Conservation (phyloP, 106 monocot genomes). For the Vanilla planifolia region DNA sequence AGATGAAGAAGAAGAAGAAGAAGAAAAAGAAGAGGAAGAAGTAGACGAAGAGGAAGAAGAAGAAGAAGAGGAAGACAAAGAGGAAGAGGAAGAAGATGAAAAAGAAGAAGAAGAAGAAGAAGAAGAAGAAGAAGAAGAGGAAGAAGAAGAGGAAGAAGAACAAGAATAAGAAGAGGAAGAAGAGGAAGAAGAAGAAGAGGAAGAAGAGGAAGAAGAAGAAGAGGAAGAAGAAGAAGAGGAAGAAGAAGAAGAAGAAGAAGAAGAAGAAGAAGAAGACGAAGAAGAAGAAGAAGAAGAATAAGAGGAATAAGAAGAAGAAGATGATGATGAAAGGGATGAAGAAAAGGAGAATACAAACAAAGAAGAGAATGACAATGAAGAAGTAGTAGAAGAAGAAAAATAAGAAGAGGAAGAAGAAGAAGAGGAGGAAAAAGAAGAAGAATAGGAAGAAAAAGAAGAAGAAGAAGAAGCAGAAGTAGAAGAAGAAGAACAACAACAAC, state of each 20-base stretch:
- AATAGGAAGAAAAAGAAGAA: too few relatives aligned
- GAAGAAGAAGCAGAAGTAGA: too few relatives aligned
- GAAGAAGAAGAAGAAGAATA: too few relatives aligned
- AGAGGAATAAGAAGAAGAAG: too few relatives aligned
- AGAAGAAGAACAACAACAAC: too few relatives aligned
- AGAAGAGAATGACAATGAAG: background rate
- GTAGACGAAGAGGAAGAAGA: too few relatives aligned
- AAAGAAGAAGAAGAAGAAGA: background rate
- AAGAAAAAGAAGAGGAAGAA: too few relatives aligned
- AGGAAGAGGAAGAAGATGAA: background rate
- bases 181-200: background rate
- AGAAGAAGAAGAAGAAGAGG: background rate
- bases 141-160: background rate
- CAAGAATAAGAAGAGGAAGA: too few relatives aligned
- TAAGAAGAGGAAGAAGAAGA: background rate
- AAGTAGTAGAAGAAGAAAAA: background rate
- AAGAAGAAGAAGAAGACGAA: too few relatives aligned
- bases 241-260: background rate
- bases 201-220: background rate
- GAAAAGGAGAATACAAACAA: background rate
- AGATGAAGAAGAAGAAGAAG: too few relatives aligned
- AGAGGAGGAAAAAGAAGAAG: too few relatives aligned
- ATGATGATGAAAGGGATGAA: background rate
- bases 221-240: background rate
- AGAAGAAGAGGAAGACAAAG: too few relatives aligned